Evolutionary conservation across 2,329 filamentous ascomycete genomes (phyloP).

Genomic region (Parastagonospora avenae): DNA sequence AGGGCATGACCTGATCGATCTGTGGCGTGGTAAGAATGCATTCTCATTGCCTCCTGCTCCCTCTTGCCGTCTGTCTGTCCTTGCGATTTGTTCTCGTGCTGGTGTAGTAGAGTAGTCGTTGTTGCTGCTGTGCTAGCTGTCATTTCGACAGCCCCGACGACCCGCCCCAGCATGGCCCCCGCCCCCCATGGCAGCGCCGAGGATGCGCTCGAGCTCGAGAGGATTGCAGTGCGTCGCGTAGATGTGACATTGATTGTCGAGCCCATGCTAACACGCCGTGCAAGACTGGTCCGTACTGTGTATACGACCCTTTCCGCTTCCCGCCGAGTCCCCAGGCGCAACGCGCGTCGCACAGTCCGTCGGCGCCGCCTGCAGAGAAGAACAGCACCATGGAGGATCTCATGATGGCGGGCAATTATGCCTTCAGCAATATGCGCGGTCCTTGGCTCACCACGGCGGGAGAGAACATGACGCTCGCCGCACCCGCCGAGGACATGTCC

Average conservation of each 20-base stretch:
- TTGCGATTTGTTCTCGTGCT: background rate
- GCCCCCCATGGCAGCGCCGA: constrained; percentile 36
- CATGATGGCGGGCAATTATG: constrained; percentile 41
- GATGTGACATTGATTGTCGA: background rate
- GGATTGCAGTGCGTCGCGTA: constrained; percentile 45
- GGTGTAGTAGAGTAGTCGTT: constrained; percentile 1
- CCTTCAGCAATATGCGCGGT: constrained; percentile 38
- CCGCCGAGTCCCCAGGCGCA: constrained; percentile 22
- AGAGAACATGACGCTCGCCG: constrained; percentile 40
- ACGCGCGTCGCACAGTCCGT: constrained; percentile 1
- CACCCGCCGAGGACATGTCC: constrained; percentile 36
- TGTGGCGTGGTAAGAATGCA: constrained; percentile 17
- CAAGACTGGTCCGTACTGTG: constrained; percentile 47
- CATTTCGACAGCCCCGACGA: background rate
- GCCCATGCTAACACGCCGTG: constrained; percentile 31
- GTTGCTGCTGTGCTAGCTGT: constrained; percentile 2
- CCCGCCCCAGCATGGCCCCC: constrained; percentile 23
- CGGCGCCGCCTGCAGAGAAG: background rate
- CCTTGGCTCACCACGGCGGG: constrained; percentile 43
- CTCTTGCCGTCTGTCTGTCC: background rate
- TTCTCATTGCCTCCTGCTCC: constrained; percentile 3
- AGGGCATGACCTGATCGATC: constrained; percentile 17
- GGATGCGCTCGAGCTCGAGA: constrained; percentile 45
- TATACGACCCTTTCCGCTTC: constrained; percentile 44
- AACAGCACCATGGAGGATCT: constrained; percentile 39